Evolutionary conservation across 2,329 filamentous ascomycete genomes (phyloP).

Genomic region (Cercospora canescens): DNA sequence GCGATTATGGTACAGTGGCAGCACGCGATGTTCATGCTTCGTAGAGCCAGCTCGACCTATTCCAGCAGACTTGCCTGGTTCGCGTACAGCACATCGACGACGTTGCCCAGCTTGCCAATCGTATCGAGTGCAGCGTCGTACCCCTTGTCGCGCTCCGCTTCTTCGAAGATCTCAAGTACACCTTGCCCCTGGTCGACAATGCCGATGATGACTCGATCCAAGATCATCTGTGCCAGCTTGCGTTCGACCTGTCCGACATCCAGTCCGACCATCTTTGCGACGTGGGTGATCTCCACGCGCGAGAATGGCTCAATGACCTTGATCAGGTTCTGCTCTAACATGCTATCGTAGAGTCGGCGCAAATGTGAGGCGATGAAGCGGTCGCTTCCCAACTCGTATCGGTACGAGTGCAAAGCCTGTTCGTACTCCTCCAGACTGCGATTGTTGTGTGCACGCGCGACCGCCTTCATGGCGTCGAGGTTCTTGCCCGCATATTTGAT

Average conservation of each 20-base stretch:
- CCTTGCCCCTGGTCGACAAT: conserved; percentile 97
- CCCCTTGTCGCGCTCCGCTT: conserved; percentile 86
- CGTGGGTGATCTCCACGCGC: conserved; percentile 92
- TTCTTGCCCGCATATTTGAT: conserved; percentile 94
- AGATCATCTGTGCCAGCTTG: conserved; percentile 98
- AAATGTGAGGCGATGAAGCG: conserved; percentile 97
- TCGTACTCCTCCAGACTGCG: conserved; percentile 97
- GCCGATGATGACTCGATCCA: conserved; percentile 98
- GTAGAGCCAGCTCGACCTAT: conserved; percentile 49
- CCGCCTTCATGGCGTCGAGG: conserved; percentile 98
- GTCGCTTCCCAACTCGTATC: conserved; percentile 90
- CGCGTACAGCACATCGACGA: conserved; percentile 95
- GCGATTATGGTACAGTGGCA: conserved; percentile 18
- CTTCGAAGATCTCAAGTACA: conserved; percentile 95
- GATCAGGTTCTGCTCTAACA: conserved; percentile 99
- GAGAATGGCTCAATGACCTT: conserved; percentile 99
- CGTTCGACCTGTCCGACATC: conserved; percentile 96
- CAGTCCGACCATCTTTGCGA: conserved; percentile 95
- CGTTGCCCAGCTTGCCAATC: conserved; percentile 94
- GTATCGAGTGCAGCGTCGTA: conserved; percentile 94
- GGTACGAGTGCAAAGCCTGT: conserved; percentile 82
- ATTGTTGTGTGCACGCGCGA: conserved; percentile 92
- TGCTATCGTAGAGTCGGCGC: conserved; percentile 92
- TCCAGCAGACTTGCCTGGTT: conserved; percentile 96
- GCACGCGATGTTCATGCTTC: conserved; percentile 5